A percentile compares a stretch with the other conserved stretches of the same genome.
Evolutionary conservation across 2,329 filamentous ascomycete genomes (phyloP).

Genomic region (Fusarium odoratissimum): DNA sequence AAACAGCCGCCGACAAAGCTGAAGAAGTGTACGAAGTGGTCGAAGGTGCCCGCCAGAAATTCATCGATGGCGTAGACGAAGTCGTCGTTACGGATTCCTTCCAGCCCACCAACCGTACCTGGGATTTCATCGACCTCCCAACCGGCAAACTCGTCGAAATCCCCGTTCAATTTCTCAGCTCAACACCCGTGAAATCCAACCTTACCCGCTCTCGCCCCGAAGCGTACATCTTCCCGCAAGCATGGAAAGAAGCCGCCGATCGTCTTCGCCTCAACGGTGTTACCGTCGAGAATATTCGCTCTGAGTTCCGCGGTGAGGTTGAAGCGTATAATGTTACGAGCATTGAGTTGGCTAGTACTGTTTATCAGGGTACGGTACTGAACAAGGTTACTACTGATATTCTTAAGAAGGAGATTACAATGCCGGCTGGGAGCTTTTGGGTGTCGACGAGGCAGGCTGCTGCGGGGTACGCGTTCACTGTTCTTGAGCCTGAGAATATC

Average conservation of each 20-base stretch:
- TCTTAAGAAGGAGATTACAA: constrained; percentile 27
- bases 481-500: constrained; percentile 45
- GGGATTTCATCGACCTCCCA: constrained; percentile 43
- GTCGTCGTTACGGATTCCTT: constrained; percentile 43
- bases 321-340: constrained; percentile 39
- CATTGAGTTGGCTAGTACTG: constrained; percentile 11
- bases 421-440: constrained; percentile 44
- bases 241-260: constrained; percentile 41
- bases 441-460: constrained; percentile 44
- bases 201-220: constrained; percentile 43
- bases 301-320: constrained; percentile 40
- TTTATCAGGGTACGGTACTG: constrained; percentile 42
- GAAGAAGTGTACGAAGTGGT: constrained; percentile 34
- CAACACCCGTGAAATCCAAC: constrained; percentile 42
- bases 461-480: constrained; percentile 43
- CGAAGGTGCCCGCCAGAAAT: constrained; percentile 40
- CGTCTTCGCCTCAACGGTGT: constrained; percentile 41
- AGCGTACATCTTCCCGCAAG: constrained; percentile 45
- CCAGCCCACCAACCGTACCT: constrained; percentile 39
- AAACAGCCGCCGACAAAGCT: constrained; percentile 42
- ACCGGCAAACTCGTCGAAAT: constrained; percentile 41
- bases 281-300: constrained; percentile 34
- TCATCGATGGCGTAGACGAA: constrained; percentile 38
- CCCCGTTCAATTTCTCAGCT: constrained; percentile 41
- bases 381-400: constrained; percentile 40